Base-by-base conservation (phyloP, 164 flowering plant genomes). In the Tetrastigma voinierianum region DNA sequence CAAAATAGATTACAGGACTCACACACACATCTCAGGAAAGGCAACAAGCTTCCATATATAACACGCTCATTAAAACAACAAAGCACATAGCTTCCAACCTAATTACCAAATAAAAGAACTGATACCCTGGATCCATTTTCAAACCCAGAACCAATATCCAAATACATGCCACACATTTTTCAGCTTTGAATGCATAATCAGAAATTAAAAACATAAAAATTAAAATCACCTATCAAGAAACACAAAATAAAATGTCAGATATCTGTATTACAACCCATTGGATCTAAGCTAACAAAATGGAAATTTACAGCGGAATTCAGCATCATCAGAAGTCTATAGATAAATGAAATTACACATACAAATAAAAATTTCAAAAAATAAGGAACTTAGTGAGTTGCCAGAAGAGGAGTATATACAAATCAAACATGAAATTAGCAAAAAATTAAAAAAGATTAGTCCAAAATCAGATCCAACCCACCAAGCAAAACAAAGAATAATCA, bases 401-500 rank as follows among this genome's bases (percentile, higher is more conserved):
- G 32, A 21, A 52, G 2, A 20, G 17, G 18, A 59, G 49, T 49
- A 51, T 53, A 65, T 44, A 32, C 62, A n/a, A 57, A 24, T 44
- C 61, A 55, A 32, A 19, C 43, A 18, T n/a, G n/a, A n/a, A n/a
- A n/a, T n/a, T n/a, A 17, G 52, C 60, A 46, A 19, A 58, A 53
- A 16, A n/a, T n/a, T n/a, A 1, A 18, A 64, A 57, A 9, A 24
- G 2, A 16, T 44, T 44, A 13, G 7, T 14, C 24, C 2, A 25
- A 54, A 47, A 57, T 21, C 47, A 67, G 72, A 76, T 73, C 74
- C 62, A 65, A 56, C 55, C 52, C 23, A 43, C 20, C n/a, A 32
- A 64, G 18, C 19, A 32, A 9, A 44, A 57, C 24, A 46, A 57
- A 10, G n/a, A n/a, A 48, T 43, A 23, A 17, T 46, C 44, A 62